Conservation (phyloP, 2,329 filamentous ascomycete genomes). For the Alternaria triticimaculans region DNA sequence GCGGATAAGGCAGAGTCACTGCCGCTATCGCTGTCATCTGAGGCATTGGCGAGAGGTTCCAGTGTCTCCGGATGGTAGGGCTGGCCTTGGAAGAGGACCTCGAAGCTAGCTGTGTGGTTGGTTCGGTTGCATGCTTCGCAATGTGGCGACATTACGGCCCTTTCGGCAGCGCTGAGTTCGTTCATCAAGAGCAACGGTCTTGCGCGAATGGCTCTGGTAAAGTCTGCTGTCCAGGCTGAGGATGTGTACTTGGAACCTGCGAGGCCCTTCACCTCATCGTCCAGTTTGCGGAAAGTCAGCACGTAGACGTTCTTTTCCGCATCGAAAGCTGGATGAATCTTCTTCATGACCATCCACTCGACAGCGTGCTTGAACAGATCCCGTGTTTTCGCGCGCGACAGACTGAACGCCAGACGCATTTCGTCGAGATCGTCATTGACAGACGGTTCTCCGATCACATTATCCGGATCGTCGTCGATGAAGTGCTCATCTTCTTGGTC, state of each 20-base stretch:
- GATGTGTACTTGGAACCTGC: conserved; percentile 75
- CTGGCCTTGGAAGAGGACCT: conserved; percentile 68
- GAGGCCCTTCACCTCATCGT: conserved; percentile 72
- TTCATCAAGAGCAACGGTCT: conserved; percentile 63
- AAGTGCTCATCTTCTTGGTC: conserved; percentile 69
- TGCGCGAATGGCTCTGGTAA: conserved; percentile 69
- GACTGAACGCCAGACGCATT: conserved; percentile 74
- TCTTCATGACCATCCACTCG: conserved; percentile 83
- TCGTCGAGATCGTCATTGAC: conserved; percentile 54
- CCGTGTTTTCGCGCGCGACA: conserved; percentile 70
- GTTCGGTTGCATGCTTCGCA: conserved; percentile 76
- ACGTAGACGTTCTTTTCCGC: conserved; percentile 68
- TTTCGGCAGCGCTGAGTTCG: conserved; percentile 29
- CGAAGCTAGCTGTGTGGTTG: conserved; percentile 70
- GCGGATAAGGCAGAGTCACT: conserved; percentile 22
- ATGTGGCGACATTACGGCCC: conserved; percentile 36
- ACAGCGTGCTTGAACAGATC: conserved; percentile 77
- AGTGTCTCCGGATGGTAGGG: conserved; percentile 72
- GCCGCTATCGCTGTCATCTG: conserved; percentile 32
- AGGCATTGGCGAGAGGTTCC: conserved; percentile 63
- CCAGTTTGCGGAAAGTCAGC: conserved; percentile 73
- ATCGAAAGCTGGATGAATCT: conserved; percentile 74
- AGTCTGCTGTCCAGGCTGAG: conserved; percentile 71
- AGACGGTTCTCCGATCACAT: conserved; percentile 56
- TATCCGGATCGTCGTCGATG: conserved; percentile 66